These are phyloP conservation scores for Candida ipomoeae DNA, from an alignment of 805 yeast genomes.

Conservation along the genomic window DNA sequence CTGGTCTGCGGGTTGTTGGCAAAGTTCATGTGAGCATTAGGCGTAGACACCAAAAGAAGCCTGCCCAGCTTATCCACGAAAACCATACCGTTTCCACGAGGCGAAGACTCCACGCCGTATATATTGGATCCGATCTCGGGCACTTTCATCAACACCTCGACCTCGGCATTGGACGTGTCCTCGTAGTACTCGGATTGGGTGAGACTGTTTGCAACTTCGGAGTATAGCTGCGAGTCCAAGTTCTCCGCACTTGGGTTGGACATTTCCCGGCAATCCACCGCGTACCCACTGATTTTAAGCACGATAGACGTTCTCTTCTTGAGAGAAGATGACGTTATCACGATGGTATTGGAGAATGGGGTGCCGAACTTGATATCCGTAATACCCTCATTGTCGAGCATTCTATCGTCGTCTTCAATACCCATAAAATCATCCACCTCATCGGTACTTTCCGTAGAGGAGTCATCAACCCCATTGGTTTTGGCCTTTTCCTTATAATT, in stretches of 20 bases:
- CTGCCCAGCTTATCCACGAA: slow-evolving; percentile 75
- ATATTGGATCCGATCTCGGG: slow-evolving; percentile 80
- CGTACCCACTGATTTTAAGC: slow-evolving; percentile 39
- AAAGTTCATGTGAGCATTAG: slow-evolving; percentile 31
- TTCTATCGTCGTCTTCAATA: slow-evolving; percentile 21
- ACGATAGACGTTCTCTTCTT: slow-evolving; percentile 31
- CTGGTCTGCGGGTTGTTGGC: slow-evolving; percentile 16
- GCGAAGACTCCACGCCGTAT: slow-evolving; percentile 71
- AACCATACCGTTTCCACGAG: slow-evolving; percentile 83
- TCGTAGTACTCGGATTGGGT: slow-evolving; percentile 9
- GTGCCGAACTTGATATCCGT: slow-evolving; percentile 65
- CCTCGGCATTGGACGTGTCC: slow-evolving; percentile 20
- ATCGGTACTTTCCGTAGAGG: slow-evolving; percentile 11
- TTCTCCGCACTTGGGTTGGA: not conserved
- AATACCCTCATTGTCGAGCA: slow-evolving; percentile 82
- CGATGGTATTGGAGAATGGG: slow-evolving; percentile 30
- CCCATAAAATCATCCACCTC: slow-evolving; percentile 7
- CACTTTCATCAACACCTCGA: slow-evolving; percentile 45
- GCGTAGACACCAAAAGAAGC: slow-evolving; percentile 63
- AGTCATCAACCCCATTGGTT: slow-evolving; percentile 15
- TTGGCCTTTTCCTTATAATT: slow-evolving; percentile 12
- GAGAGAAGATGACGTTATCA: slow-evolving; percentile 37
- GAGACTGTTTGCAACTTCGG: not conserved
- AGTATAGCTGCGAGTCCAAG: slow-evolving; percentile 2
- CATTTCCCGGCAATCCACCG: slow-evolving; percentile 35